Percentiles rank a stretch among this genome's conserved stretches.
Conservation (phyloP, 1,284 basidiomycete genomes). For the Porogramme epimiltina region DNA sequence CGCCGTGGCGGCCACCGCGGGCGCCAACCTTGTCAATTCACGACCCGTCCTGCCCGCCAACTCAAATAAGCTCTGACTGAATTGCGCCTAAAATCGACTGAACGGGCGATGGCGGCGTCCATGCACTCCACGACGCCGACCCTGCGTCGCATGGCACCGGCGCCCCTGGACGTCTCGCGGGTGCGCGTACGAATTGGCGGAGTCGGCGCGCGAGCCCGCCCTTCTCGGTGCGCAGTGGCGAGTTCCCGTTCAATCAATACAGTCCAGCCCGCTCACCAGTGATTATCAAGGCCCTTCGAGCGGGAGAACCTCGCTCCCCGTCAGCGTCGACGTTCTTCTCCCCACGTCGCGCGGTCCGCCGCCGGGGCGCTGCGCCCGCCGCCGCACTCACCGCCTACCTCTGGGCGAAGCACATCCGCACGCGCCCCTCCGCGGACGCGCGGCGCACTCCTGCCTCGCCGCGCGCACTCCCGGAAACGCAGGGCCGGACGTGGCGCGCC, state of each 20-base stretch:
- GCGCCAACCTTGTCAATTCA: constrained; percentile 3
- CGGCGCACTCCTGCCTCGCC: background rate
- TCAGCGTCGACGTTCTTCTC: constrained; percentile 2
- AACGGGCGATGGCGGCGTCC: background rate
- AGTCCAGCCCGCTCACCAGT: constrained; percentile 6
- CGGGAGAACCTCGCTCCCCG: constrained; percentile 17
- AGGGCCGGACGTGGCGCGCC: background rate
- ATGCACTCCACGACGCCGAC: too few relatives aligned
- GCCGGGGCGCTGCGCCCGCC: too few relatives aligned
- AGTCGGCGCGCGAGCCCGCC: background rate
- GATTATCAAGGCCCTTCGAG: constrained; percentile 6
- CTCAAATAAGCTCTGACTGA: constrained; percentile 19
- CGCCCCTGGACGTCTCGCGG: background rate
- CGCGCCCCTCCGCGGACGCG: background rate
- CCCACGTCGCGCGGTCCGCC: background rate
- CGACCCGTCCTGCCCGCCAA: constrained; percentile 2
- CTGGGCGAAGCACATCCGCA: background rate
- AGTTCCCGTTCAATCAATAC: constrained; percentile 10
- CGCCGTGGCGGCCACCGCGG: background rate
- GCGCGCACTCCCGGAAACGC: background rate
- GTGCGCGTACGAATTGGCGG: background rate
- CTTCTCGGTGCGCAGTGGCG: constrained; percentile 4
- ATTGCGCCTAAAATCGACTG: constrained; percentile 20
- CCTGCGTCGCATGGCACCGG: too few relatives aligned
- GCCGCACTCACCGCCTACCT: too few relatives aligned